Evolutionary conservation across 345 rosid species (phyloP).

Genomic region (Citrus medica): DNA sequence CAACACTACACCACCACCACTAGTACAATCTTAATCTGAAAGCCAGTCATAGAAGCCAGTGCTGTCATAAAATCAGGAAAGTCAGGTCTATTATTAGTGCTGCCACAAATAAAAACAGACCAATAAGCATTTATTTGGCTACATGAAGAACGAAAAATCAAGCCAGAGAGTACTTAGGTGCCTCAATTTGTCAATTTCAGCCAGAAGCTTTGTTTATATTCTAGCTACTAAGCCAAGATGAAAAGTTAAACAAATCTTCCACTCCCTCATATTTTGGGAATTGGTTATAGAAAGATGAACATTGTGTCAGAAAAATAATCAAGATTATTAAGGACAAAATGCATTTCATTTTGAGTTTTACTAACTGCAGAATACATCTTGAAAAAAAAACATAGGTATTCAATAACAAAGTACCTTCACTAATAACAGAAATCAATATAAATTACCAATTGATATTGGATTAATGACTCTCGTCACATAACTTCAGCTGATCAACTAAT

Average conservation of each 20-base stretch:
- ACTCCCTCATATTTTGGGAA: neutral
- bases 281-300: neutral
- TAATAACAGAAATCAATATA: neutral
- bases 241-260: conserved; percentile 1
- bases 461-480: neutral
- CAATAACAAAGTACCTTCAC: neutral
- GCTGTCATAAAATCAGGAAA: neutral
- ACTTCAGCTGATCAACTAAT: neutral
- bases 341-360: neutral
- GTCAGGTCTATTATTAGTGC: neutral
- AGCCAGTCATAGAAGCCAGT: neutral
- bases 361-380: neutral
- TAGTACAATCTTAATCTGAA: neutral
- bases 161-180: neutral
- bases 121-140: neutral
- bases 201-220: neutral
- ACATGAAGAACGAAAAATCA: neutral
- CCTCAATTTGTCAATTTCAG: neutral
- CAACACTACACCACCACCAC: neutral
- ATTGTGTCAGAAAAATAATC: neutral
- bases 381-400: neutral
- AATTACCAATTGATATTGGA: neutral
- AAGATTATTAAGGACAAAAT: neutral
- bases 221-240: neutral
- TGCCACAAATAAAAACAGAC: neutral